Conservation (phyloP, 2,329 filamentous ascomycete species). For the Arthrobotrys sphaeroides region DNA sequence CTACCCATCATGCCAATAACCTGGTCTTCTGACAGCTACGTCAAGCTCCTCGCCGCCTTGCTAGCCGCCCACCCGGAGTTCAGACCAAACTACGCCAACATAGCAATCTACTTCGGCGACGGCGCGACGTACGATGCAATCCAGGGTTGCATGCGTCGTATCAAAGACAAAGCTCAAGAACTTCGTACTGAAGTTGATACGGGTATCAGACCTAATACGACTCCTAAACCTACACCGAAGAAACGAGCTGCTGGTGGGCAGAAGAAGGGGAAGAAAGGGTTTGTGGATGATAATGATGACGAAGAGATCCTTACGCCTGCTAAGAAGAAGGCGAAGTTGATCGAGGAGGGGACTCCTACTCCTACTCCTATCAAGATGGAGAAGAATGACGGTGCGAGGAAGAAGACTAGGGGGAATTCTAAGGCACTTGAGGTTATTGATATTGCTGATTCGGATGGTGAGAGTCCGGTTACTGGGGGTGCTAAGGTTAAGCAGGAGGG, state of each 20-base stretch:
- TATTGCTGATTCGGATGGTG: conserved; percentile 42
- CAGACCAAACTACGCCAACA: conserved; percentile 21
- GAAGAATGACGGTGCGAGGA: neutral
- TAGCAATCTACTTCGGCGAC: conserved; percentile 48
- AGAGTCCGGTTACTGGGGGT: neutral
- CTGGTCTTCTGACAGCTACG: conserved; percentile 48
- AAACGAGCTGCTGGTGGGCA: conserved; percentile 1
- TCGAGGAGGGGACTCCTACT: conserved; percentile 18
- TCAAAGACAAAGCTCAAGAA: conserved; percentile 23
- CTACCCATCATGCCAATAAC: conserved; percentile 33
- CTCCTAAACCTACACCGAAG: conserved; percentile 32
- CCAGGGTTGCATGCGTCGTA: conserved; percentile 38
- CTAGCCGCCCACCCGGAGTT: conserved; percentile 45
- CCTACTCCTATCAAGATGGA: conserved; percentile 9
- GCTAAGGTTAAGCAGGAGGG: conserved; percentile 16
- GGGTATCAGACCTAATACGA: conserved; percentile 34
- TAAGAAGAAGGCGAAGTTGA: conserved; percentile 46
- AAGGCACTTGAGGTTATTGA: conserved; percentile 18
- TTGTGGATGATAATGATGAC: conserved; percentile 31
- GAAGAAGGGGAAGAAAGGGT: conserved; percentile 44
- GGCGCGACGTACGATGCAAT: conserved; percentile 51
- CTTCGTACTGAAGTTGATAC: conserved; percentile 43
- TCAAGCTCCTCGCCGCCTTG: conserved; percentile 44
- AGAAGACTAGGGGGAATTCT: neutral
- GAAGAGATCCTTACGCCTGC: conserved; percentile 40